Evolutionary conservation across 1,284 basidiomycete genomes (phyloP).

Genomic region (Austropuccinia psidii): DNA sequence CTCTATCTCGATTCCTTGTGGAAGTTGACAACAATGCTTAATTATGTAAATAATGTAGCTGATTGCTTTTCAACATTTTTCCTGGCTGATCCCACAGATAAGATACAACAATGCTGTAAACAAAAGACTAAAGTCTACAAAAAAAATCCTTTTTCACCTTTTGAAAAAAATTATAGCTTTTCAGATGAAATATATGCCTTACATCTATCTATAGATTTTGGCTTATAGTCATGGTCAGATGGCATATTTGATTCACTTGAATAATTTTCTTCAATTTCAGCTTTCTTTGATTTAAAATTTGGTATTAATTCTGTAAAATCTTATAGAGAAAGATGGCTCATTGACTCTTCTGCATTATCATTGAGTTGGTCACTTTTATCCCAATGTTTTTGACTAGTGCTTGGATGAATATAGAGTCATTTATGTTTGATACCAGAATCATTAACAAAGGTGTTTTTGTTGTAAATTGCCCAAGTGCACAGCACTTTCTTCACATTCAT

Average conservation of each 20-base stretch:
- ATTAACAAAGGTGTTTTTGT: neutral
- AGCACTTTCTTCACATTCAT: too few species aligned
- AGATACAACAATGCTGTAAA: slow-evolving; percentile 13
- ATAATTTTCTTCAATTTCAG: too few species aligned
- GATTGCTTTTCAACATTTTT: neutral
- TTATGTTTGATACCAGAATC: neutral
- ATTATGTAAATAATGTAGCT: neutral
- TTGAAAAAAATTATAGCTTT: neutral
- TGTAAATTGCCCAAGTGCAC: neutral
- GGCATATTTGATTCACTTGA: too few species aligned
- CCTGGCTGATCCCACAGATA: slow-evolving; percentile 8
- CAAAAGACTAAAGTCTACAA: neutral
- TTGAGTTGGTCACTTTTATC: neutral
- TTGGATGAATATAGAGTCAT: neutral
- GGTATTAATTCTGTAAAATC: neutral
- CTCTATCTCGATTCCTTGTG: neutral
- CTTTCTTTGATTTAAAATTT: too few species aligned
- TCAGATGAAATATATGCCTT: too few species aligned
- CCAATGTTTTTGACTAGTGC: slow-evolving; percentile 4
- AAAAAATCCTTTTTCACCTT: neutral
- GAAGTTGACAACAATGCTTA: neutral
- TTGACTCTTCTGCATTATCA: neutral
- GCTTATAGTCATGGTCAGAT: neutral
- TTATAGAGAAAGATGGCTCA: neutral
- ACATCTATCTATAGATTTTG: too few species aligned